Base-by-base conservation (phyloP, 257 asterid species). In the Nemophila menziesii region DNA sequence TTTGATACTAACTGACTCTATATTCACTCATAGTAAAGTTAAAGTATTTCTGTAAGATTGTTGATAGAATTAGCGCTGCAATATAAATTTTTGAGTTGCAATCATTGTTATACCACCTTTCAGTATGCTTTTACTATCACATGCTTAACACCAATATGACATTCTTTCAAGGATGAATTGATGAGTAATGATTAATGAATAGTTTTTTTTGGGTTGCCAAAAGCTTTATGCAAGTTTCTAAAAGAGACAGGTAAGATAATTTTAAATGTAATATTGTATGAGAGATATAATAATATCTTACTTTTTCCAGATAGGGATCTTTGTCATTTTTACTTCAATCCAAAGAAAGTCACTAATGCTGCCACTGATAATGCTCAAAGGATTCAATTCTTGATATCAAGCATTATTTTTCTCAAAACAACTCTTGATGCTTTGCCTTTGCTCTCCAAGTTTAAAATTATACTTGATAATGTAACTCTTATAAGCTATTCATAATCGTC, bases 271-370 rank as follows among this genome's bases (percentile, higher is more conserved):
- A 22, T 48, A 38, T 62, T n/a, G n/a, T 9, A 0, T 18, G 24
- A 41, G 46, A 41, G 24, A 19, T 41, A 41, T 41, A 15, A 19
- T 3, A 8, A 4, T 14, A 9, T 14, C 20, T 41, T 15, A 55
- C 36, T 51, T 52, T 44, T 4, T 71, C 63, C 81, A 87, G 97
- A 89, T 74, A 80, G 87, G 81, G 94, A 83, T 63, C 90, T 89
- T 50, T 89, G 97, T 65, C 94, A 89, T 70, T 89, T 89, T 70
- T 89, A 95, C 80, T 89, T 89, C 63, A 84, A 84, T 70, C 92
- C 90, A 59, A 84, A 80, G 78, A 84, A 69, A 61, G 92, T 89
- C 38, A 73, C 82, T 16, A 84, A 62, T 57, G 93, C 52, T 41
- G 74, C 77, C 57, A 66, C 40, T 36, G 92, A 78, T 67, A 72